Evolutionary conservation across 192 early-diverging fungal species (phyloP).

Genomic region (Coemansia pectinata): DNA sequence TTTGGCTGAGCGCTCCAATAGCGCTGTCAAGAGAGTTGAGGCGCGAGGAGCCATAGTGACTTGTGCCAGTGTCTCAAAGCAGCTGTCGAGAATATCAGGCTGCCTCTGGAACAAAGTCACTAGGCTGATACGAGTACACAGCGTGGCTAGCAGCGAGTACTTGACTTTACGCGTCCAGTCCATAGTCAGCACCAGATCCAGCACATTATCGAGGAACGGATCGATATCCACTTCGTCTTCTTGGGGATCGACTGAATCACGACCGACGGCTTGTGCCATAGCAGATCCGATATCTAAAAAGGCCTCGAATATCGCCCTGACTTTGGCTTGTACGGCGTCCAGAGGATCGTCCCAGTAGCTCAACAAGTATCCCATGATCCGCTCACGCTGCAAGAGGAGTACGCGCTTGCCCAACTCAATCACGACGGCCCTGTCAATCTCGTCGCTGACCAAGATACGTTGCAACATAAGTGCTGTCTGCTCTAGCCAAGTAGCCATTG

Average conservation of each 20-base stretch:
- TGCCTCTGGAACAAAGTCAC: slow-evolving; percentile 58
- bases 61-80: slow-evolving; percentile 62
- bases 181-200: slow-evolving; percentile 69
- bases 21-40: slow-evolving; percentile 42
- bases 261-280: slow-evolving; percentile 37
- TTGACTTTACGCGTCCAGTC: slow-evolving; percentile 83
- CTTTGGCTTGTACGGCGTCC: slow-evolving; percentile 76
- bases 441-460: slow-evolving; percentile 12
- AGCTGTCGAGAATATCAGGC: slow-evolving; percentile 63
- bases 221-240: not conserved
- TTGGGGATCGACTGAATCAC: not conserved
- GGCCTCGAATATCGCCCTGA: slow-evolving; percentile 67
- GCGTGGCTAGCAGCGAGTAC: slow-evolving; percentile 73
- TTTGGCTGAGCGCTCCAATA: slow-evolving; percentile 36
- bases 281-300: slow-evolving; percentile 63
- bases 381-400: slow-evolving; percentile 55
- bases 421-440: slow-evolving; percentile 4
- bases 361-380: slow-evolving; percentile 71
- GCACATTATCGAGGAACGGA: slow-evolving; percentile 60
- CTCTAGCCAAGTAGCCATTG: slow-evolving; percentile 71
- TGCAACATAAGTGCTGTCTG: slow-evolving; percentile 56
- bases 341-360: slow-evolving; percentile 88
- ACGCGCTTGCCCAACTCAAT: slow-evolving; percentile 49
- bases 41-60: slow-evolving; percentile 58
- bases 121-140: slow-evolving; percentile 47